Percentiles rank a stretch among this genome's conserved stretches.
Evolutionary conservation across 148 eudicot species (phyloP).

Genomic region (Euryodendron excelsum): DNA sequence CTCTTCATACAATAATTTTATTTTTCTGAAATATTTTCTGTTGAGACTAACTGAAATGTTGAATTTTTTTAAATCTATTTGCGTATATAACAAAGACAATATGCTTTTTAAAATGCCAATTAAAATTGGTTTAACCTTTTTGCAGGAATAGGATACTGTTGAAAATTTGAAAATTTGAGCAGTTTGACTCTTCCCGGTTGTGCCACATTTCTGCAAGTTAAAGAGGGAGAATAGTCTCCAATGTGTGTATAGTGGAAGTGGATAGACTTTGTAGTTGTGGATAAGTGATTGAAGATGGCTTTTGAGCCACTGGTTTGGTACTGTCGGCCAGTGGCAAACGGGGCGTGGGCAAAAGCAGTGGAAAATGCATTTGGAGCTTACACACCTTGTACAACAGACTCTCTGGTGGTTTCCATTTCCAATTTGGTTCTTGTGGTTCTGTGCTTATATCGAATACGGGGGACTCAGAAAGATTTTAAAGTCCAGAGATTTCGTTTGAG

Average conservation of each 20-base stretch:
- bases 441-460: conserved; percentile 80
- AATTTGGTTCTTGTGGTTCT: conserved; percentile 62
- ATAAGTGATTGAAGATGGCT: conserved; percentile 45
- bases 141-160: background rate
- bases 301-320: conserved; percentile 81
- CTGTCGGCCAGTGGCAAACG: conserved; percentile 78
- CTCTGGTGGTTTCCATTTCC: conserved; percentile 61
- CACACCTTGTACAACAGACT: conserved; percentile 84
- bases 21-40: too few species aligned
- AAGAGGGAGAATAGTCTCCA: background rate
- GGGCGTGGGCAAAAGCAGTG: conserved; percentile 80
- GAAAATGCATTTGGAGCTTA: conserved; percentile 83
- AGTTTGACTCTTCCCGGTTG: background rate
- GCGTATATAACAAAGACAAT: too few species aligned
- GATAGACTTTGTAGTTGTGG: background rate
- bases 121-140: background rate
- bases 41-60: too few species aligned
- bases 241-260: conserved; percentile 2
- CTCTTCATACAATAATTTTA: too few species aligned
- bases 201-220: background rate
- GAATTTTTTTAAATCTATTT: too few species aligned
- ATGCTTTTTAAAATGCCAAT: too few species aligned
- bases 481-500: conserved; percentile 60
- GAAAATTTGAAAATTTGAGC: background rate
- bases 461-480: conserved; percentile 49